A percentile compares a stretch with the other conserved stretches of the same genome.
Evolutionary conservation across 495 filamentous ascomycete genomes (phyloP).

Genomic region (Astrocystis sublimbata): DNA sequence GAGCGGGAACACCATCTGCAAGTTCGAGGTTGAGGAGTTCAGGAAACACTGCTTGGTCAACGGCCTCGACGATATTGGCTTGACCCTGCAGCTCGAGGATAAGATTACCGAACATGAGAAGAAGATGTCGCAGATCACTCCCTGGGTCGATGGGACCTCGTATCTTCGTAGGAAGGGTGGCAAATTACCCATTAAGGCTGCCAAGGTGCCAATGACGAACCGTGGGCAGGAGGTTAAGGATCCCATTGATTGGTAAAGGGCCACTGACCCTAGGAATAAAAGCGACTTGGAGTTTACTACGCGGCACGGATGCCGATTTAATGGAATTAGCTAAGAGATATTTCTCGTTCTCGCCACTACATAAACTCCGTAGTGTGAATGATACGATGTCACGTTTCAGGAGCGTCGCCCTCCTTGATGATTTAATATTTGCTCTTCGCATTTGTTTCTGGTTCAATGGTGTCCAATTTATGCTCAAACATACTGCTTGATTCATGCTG

Average conservation of each 20-base stretch:
- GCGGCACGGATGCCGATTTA: neutral
- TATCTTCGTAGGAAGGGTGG: constrained; percentile 76
- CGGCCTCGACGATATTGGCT: constrained; percentile 92
- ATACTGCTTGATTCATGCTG: no score
- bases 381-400: constrained; percentile 7
- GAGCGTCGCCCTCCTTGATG: neutral
- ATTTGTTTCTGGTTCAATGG: no score
- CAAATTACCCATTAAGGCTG: constrained; percentile 75
- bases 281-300: constrained; percentile 4
- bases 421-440: no score
- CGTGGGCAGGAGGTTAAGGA: constrained; percentile 81
- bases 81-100: constrained; percentile 88
- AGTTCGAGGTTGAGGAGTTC: constrained; percentile 88
- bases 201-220: constrained; percentile 87
- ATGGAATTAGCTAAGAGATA: neutral
- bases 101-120: constrained; percentile 85
- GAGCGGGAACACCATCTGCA: constrained; percentile 66
- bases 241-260: constrained; percentile 82
- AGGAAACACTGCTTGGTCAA: constrained; percentile 92
- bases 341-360: neutral
- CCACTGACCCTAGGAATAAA: neutral
- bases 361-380: neutral
- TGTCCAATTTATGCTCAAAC: no score
- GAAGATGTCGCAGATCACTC: constrained; percentile 72
- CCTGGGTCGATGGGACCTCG: constrained; percentile 88